These are phyloP conservation scores for Atractiella rhizophila DNA, from an alignment of 768 basidiomycete genomes.

Conservation along the genomic window DNA sequence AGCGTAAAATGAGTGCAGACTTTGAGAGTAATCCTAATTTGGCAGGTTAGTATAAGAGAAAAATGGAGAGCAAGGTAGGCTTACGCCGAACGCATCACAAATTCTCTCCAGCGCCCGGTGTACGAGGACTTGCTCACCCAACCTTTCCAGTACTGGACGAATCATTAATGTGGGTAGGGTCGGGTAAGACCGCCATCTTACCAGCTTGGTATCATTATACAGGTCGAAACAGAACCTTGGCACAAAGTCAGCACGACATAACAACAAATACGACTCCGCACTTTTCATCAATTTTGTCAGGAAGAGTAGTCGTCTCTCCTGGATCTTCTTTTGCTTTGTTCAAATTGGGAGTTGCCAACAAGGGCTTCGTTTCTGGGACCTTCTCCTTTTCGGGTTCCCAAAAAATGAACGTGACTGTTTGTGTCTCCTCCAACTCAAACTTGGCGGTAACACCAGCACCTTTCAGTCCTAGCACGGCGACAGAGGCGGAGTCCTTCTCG, in stretches of 20 bases:
- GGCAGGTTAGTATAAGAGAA: neutral
- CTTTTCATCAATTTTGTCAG: too few species aligned
- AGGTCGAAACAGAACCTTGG: too few species aligned
- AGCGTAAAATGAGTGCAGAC: too few species aligned
- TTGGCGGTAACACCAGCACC: constrained; percentile 38
- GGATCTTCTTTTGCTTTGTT: too few species aligned
- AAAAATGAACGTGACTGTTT: constrained; percentile 68
- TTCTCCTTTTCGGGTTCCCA: constrained; percentile 33
- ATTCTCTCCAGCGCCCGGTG: constrained; percentile 81
- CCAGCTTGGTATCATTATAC: too few species aligned
- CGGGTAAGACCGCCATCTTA: neutral
- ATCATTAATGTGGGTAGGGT: constrained; percentile 1
- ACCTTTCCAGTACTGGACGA: constrained; percentile 46
- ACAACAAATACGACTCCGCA: too few species aligned
- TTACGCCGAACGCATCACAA: constrained; percentile 80
- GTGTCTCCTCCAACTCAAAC: constrained; percentile 51
- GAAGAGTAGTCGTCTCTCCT: too few species aligned
- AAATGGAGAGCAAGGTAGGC: constrained; percentile 23
- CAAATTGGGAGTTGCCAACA: neutral
- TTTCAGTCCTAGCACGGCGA: constrained; percentile 36
- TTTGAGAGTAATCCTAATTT: constrained; percentile 7
- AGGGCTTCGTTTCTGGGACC: constrained; percentile 3
- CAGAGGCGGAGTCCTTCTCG: constrained; percentile 35
- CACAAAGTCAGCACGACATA: too few species aligned
- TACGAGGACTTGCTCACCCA: constrained; percentile 84